phyloP scores from a whole-genome alignment of 306 rosid genomes.

The Cajanus cajan region DNA sequence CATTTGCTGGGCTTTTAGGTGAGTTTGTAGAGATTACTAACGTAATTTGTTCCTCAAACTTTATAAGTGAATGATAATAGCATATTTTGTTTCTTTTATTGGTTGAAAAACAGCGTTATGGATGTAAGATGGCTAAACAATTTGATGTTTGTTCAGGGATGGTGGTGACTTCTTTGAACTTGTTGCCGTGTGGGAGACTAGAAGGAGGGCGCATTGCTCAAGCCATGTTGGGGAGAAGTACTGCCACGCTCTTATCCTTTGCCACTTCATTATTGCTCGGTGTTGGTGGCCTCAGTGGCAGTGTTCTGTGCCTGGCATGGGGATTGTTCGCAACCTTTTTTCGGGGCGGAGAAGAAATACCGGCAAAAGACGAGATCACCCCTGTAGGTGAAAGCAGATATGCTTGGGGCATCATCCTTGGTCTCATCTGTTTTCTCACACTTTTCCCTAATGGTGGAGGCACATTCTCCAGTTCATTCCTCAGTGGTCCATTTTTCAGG shows the following conservation, averaged over 20 bases:
- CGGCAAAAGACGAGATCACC: slow-evolving; percentile 81
- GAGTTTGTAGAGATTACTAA: neutral
- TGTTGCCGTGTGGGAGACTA: slow-evolving; percentile 82
- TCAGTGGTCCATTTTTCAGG: slow-evolving; percentile 74
- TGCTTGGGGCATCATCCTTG: slow-evolving; percentile 90
- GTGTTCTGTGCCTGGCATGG: slow-evolving; percentile 93
- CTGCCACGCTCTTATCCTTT: slow-evolving; percentile 67
- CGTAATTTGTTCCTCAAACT: no score
- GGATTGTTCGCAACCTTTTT: slow-evolving; percentile 91
- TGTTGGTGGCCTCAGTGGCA: slow-evolving; percentile 88
- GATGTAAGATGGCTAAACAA: neutral
- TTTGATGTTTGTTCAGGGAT: slow-evolving; percentile 59
- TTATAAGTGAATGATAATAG: neutral
- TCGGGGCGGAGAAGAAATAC: slow-evolving; percentile 88
- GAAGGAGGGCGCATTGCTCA: slow-evolving; percentile 97
- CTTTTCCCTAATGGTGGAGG: slow-evolving; percentile 93
- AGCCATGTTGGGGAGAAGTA: slow-evolving; percentile 88
- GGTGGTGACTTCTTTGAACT: slow-evolving; percentile 94
- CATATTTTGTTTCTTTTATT: neutral
- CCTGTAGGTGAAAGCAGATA: slow-evolving; percentile 72
- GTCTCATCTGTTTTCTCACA: slow-evolving; percentile 77
- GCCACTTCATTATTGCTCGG: slow-evolving; percentile 78
- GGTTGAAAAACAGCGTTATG: neutral
- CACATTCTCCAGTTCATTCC: slow-evolving; percentile 69
- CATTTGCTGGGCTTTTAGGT: slow-evolving; percentile 97